These are phyloP conservation scores for Graphilbum ipis-grandicollis DNA, from an alignment of 2,329 filamentous ascomycete genomes.

Conservation along the genomic window DNA sequence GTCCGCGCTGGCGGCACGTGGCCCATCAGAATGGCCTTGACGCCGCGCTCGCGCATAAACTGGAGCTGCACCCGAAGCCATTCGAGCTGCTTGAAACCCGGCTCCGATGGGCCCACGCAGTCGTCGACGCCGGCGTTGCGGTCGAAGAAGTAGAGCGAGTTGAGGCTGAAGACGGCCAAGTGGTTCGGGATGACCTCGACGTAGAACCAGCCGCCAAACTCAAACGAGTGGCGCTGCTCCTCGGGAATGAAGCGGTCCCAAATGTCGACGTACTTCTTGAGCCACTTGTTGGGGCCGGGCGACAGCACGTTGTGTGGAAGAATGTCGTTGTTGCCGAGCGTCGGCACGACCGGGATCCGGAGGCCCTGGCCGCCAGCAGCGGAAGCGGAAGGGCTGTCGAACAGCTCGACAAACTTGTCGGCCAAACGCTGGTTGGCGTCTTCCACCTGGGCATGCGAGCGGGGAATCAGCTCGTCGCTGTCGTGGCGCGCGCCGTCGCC, in stretches of 20 bases:
- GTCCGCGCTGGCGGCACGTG: constrained; percentile 88
- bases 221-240: constrained; percentile 77
- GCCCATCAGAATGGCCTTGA: constrained; percentile 89
- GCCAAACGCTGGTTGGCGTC: constrained; percentile 60
- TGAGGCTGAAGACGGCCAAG: constrained; percentile 82
- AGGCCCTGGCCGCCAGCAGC: constrained; percentile 40
- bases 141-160: constrained; percentile 91
- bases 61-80: constrained; percentile 86
- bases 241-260: constrained; percentile 85
- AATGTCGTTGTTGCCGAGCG: constrained; percentile 93
- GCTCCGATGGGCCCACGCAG: constrained; percentile 60
- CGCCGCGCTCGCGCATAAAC: constrained; percentile 61
- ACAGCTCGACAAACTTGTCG: constrained; percentile 58
- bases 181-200: constrained; percentile 77
- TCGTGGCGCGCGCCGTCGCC: constrained; percentile 83
- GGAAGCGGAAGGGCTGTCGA: too few relatives aligned
- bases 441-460: constrained; percentile 59
- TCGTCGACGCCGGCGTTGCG: constrained; percentile 90
- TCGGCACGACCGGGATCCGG: constrained; percentile 68
- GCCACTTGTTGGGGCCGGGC: constrained; percentile 74
- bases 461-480: constrained; percentile 65
- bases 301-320: constrained; percentile 89
- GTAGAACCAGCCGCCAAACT: constrained; percentile 86
- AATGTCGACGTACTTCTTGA: constrained; percentile 56
- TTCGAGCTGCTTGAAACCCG: constrained; percentile 88